Evolutionary conservation across 2,329 filamentous ascomycete species (phyloP).

Genomic region (Trichoderma aggressivum): DNA sequence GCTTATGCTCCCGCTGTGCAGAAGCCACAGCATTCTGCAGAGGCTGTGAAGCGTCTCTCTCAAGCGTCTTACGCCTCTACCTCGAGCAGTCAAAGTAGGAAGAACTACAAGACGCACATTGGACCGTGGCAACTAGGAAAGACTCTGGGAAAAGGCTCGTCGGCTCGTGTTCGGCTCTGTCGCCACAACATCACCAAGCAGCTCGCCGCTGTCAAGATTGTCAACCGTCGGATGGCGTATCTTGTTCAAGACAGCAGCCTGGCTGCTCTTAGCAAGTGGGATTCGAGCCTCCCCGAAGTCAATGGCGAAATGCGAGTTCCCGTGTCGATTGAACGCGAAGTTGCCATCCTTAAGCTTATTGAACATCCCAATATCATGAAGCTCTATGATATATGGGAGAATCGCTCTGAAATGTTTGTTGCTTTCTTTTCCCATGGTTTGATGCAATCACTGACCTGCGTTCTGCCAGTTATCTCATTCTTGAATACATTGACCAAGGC

Average conservation of each 20-base stretch:
- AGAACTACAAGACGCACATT: constrained; percentile 67
- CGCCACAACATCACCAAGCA: constrained; percentile 76
- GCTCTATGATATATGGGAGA: constrained; percentile 97
- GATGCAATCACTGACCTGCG: not conserved
- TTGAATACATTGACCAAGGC: constrained; percentile 78
- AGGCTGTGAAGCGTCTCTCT: constrained; percentile 38
- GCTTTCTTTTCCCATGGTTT: not conserved
- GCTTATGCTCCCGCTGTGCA: constrained; percentile 26
- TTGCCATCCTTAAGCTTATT: constrained; percentile 94
- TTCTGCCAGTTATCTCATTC: constrained; percentile 73
- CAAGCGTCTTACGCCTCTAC: constrained; percentile 42
- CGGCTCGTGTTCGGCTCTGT: constrained; percentile 81
- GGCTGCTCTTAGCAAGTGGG: constrained; percentile 74
- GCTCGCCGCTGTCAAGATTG: constrained; percentile 90
- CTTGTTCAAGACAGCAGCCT: constrained; percentile 83
- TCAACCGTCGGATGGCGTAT: constrained; percentile 76
- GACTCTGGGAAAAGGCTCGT: constrained; percentile 85
- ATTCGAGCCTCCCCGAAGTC: constrained; percentile 53
- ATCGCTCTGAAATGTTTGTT: constrained; percentile 84
- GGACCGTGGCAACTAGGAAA: constrained; percentile 92
- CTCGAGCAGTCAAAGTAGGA: constrained; percentile 39
- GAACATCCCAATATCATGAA: constrained; percentile 94
- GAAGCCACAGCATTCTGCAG: constrained; percentile 30
- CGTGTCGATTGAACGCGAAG: constrained; percentile 86
- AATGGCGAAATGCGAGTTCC: constrained; percentile 70